Evolutionary conservation across 257 asterid species (phyloP).

Genomic region (Solanum bulbocastanum): DNA sequence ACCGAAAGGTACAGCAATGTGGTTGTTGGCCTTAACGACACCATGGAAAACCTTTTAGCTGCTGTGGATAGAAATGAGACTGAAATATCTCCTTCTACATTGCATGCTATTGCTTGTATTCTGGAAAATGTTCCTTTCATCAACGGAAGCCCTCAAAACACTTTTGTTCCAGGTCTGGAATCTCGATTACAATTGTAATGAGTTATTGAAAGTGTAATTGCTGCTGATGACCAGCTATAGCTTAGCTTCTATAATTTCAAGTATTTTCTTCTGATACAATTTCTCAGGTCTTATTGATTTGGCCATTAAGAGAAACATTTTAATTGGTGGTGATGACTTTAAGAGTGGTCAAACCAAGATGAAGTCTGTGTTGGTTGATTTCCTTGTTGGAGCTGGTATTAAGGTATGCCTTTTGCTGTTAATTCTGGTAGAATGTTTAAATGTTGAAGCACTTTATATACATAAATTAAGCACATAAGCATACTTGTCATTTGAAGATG

Average conservation of each 20-base stretch:
- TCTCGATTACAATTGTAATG: background rate
- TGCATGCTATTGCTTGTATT: constrained; percentile 67
- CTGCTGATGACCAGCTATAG: background rate
- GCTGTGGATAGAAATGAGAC: constrained; percentile 68
- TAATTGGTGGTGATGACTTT: constrained; percentile 96
- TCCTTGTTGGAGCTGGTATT: constrained; percentile 98
- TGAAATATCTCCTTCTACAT: constrained; percentile 86
- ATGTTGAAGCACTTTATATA: background rate
- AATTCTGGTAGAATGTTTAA: background rate
- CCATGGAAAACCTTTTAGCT: constrained; percentile 65
- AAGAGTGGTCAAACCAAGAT: constrained; percentile 99
- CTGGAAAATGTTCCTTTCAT: constrained; percentile 79
- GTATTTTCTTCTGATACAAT: background rate
- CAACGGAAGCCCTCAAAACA: constrained; percentile 98
- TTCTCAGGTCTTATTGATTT: constrained; percentile 66
- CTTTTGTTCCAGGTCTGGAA: constrained; percentile 80
- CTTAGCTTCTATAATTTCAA: background rate
- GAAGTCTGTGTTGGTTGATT: constrained; percentile 95
- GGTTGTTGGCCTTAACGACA: constrained; percentile 79
- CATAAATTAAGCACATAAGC: background rate
- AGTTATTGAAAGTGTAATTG: background rate
- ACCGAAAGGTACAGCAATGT: constrained; percentile 91
- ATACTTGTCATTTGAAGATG: background rate
- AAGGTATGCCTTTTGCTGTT: constrained; percentile 40
- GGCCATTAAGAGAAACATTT: constrained; percentile 72